Base-by-base conservation (phyloP, 2,329 filamentous ascomycete genomes). In the Aurifilum marmelostoma region DNA sequence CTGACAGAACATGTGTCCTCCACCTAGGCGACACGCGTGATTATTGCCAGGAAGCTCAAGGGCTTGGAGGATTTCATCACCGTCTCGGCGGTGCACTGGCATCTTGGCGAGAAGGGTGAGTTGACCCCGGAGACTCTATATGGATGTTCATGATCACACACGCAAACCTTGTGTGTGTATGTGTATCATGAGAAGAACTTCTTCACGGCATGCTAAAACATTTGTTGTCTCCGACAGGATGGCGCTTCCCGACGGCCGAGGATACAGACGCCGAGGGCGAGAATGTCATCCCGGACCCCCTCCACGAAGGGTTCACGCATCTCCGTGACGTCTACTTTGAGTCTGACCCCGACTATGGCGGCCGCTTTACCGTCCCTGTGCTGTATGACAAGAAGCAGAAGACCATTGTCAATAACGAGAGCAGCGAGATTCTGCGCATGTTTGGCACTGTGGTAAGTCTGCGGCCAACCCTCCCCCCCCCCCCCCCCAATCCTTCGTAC, bases 361-460 rank as follows among this genome's bases (percentile, higher is more conserved):
- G 92, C 1, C 88, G 94, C 16, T 97, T 94, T 79, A 97, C 94
- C 0, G 94, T 97, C 21, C 94, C 94, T 0, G 91, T 93, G 3
- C 84, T 97, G 67, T 97, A 91, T 81, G 93, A 97, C 80, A 93
- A 88, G 81, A 89, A 91, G 82, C 81, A 83, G 65, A 86, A 89
- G 75, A 87, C 83, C 43, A 97, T 97, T 76, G 94, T 97, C 71
- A 96, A 87, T 87, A 97, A 97, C 74, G 94, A 97, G 85, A 93
- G 91, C 79, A 90, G 90, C 73, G 94, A 97, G 82, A 97, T 97
- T 77, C 89, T 97, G 78, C 90, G 94, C 77, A 97, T 97, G 92
- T 83, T 97, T 71, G 92, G 92, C 77, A 86, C 85, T 56, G 92
- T 89, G 75, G 93, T 93, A 29, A 61, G 68, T 60, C 2, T 8